phyloP scores from a whole-genome alignment of 1,284 basidiomycete species.

The Cystobasidiaceae sp. region DNA sequence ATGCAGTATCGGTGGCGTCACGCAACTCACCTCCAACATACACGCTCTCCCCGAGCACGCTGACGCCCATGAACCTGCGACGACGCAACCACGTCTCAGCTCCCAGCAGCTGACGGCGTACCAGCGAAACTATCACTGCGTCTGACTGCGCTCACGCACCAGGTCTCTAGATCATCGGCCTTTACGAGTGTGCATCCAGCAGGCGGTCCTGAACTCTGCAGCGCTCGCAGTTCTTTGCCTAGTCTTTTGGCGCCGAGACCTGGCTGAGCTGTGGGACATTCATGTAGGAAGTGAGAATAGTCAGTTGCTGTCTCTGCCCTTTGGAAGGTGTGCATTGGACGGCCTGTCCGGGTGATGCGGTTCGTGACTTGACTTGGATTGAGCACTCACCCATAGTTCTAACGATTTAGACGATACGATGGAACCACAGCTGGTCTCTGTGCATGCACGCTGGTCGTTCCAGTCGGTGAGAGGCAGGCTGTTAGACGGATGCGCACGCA shows the following conservation, averaged over 20 bases:
- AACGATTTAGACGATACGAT: background rate
- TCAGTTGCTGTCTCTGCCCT: background rate
- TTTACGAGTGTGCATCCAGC: conserved; percentile 25
- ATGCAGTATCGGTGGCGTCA: background rate
- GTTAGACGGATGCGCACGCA: too few species aligned
- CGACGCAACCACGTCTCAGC: too few species aligned
- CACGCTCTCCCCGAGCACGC: conserved; percentile 29
- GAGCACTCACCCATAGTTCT: background rate
- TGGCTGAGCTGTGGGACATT: background rate
- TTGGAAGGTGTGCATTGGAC: background rate
- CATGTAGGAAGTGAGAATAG: background rate
- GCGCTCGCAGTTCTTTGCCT: conserved; percentile 19
- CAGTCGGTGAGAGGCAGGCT: too few species aligned
- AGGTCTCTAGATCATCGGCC: conserved; percentile 29
- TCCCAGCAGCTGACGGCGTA: too few species aligned
- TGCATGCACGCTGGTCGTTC: too few species aligned
- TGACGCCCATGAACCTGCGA: conserved; percentile 18
- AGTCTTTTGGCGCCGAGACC: conserved; percentile 17
- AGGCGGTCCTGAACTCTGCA: too few species aligned
- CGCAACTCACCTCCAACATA: conserved; percentile 21
- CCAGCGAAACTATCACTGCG: too few species aligned
- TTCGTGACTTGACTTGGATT: too few species aligned
- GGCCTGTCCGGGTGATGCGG: too few species aligned
- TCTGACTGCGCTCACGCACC: too few species aligned
- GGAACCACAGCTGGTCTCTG: background rate